A percentile compares a stretch with the other conserved stretches of the same genome.
These are phyloP conservation scores for Daldinia grandis DNA, from an alignment of 495 filamentous ascomycete genomes.

Conservation along the genomic window DNA sequence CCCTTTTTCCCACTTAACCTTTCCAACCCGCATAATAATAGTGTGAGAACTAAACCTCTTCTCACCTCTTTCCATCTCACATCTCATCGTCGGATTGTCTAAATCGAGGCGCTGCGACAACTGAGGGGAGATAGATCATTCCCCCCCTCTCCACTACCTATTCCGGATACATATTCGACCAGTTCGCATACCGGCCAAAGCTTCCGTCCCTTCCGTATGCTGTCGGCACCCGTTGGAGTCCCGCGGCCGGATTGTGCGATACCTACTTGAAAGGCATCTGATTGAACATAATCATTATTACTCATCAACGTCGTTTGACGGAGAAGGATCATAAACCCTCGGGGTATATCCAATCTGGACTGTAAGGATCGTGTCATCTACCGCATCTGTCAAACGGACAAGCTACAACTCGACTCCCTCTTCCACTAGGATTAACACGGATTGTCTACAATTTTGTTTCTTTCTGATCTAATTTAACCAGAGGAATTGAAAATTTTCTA, in stretches of 20 bases:
- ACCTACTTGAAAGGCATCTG: slow-evolving; percentile 23
- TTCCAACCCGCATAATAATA: neutral
- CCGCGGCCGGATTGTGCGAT: slow-evolving; percentile 20
- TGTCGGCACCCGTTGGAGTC: slow-evolving; percentile 35
- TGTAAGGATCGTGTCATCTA: slow-evolving; percentile 26
- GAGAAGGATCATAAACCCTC: slow-evolving; percentile 20
- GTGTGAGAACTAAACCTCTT: neutral
- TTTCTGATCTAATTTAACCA: neutral
- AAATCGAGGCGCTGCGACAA: slow-evolving; percentile 8
- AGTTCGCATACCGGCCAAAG: slow-evolving; percentile 6
- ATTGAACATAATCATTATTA: slow-evolving; percentile 11
- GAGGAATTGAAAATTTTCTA: neutral
- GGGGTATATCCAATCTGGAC: slow-evolving; percentile 12
- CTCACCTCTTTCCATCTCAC: neutral
- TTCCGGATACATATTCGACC: neutral
- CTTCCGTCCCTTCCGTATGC: slow-evolving; percentile 15
- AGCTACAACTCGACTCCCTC: neutral
- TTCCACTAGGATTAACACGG: slow-evolving; percentile 6
- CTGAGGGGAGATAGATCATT: slow-evolving; percentile 1
- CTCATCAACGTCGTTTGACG: slow-evolving; percentile 15
- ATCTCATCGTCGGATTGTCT: neutral
- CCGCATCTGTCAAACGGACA: slow-evolving; percentile 7
- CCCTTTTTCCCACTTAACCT: neutral
- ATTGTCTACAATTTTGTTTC: neutral
- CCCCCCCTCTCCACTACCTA: neutral